phyloP scores from a whole-genome alignment of 169 alveolate genomes.

The Cryptosporidium meleagridis region DNA sequence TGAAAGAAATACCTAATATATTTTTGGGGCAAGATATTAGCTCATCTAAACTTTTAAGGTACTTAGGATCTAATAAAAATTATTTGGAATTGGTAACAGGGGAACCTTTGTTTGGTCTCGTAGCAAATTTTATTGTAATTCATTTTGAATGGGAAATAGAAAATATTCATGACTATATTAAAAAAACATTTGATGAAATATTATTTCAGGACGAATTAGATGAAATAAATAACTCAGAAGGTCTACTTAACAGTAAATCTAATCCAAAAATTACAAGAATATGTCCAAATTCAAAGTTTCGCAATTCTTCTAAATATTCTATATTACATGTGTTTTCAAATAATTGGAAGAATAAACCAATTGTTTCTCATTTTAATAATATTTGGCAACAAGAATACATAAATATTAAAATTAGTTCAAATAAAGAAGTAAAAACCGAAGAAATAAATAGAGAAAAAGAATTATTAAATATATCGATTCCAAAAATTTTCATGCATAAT shows the following conservation, averaged over 20 bases:
- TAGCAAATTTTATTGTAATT: conserved; percentile 15
- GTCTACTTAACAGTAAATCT: neutral
- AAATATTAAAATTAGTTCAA: neutral
- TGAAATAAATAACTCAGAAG: neutral
- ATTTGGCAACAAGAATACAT: conserved; percentile 23
- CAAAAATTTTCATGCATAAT: neutral
- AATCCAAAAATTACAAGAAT: neutral
- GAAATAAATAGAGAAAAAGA: neutral
- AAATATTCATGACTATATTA: conserved; percentile 38
- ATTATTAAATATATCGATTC: neutral
- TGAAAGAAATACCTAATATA: neutral
- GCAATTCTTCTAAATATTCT: neutral
- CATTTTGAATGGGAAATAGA: conserved; percentile 27
- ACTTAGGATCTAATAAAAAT: neutral
- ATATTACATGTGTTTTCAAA: conserved; percentile 48
- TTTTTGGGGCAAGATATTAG: conserved; percentile 40
- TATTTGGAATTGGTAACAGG: conserved; percentile 14
- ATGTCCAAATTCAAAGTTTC: neutral
- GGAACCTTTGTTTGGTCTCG: conserved; percentile 39
- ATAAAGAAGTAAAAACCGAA: neutral
- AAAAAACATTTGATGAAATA: conserved; percentile 14
- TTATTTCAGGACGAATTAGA: conserved; percentile 23
- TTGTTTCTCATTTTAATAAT: conserved; percentile 42
- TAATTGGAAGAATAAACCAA: conserved; percentile 35
- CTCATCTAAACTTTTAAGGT: neutral